phyloP scores from a whole-genome alignment of 352 stramenopile genomes.

The Phytophthora europaea region DNA sequence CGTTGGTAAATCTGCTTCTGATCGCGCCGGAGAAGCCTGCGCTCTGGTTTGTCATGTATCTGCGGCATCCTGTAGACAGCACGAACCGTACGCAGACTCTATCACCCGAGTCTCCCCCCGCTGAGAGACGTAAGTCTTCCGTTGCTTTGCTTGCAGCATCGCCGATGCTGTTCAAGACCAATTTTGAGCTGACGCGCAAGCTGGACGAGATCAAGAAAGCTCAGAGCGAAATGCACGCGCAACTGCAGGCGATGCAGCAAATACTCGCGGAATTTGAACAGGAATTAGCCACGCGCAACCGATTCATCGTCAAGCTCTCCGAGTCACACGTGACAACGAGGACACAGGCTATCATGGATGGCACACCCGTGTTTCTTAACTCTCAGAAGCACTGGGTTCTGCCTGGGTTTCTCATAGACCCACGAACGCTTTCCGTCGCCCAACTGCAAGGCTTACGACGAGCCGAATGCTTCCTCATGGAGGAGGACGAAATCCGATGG shows the following conservation, averaged over 20 bases:
- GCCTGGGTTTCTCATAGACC: constrained; percentile 46
- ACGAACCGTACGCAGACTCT: neutral
- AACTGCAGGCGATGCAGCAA: constrained; percentile 40
- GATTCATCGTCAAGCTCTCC: constrained; percentile 67
- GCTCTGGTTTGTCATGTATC: constrained; percentile 61
- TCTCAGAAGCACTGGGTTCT: constrained; percentile 77
- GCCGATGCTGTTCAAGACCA: constrained; percentile 63
- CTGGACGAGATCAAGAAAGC: constrained; percentile 58
- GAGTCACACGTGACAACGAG: constrained; percentile 57
- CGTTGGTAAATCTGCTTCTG: constrained; percentile 58
- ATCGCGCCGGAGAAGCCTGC: constrained; percentile 43
- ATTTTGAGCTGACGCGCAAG: constrained; percentile 68
- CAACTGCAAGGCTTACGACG: constrained; percentile 62
- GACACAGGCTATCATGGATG: constrained; percentile 76
- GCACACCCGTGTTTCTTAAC: constrained; percentile 66
- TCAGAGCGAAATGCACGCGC: constrained; percentile 52
- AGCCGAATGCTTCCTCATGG: constrained; percentile 74
- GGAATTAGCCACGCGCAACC: constrained; percentile 56
- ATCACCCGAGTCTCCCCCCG: neutral
- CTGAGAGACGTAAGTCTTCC: constrained; percentile 16
- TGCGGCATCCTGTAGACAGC: constrained; percentile 18
- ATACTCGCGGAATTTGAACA: constrained; percentile 32
- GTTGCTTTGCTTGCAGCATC: constrained; percentile 20
- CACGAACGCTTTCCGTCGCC: constrained; percentile 23
- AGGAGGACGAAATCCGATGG: constrained; percentile 70